These are phyloP conservation scores for Dactylis glomerata DNA, from an alignment of 176 grass and related monocot species.

Conservation along the genomic window DNA sequence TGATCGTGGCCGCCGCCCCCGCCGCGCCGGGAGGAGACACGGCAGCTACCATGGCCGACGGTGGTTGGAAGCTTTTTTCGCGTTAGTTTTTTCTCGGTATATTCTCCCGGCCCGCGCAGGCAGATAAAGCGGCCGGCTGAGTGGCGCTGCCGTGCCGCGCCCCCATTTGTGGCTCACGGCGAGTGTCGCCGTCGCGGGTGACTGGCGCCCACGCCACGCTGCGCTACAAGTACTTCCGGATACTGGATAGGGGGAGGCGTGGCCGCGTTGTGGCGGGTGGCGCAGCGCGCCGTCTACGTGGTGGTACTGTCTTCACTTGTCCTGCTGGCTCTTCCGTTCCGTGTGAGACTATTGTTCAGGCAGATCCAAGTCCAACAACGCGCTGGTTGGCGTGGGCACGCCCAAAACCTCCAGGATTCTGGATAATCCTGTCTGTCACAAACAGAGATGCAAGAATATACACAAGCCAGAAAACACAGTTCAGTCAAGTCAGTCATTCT, in stretches of 20 bases:
- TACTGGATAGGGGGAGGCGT: conserved; percentile 45
- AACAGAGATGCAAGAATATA: background rate
- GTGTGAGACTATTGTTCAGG: background rate
- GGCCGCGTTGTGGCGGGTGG: conserved; percentile 33
- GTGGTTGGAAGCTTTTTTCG: background rate
- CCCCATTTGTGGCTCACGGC: conserved; percentile 32
- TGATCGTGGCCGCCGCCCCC: conserved; percentile 26
- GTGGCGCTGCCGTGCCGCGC: conserved; percentile 42
- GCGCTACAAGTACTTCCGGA: background rate
- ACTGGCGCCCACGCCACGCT: conserved; percentile 7
- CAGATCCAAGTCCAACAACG: background rate
- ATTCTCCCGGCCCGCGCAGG: conserved; percentile 18
- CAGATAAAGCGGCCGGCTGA: conserved; percentile 49
- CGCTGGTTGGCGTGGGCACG: background rate
- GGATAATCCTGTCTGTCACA: conserved; percentile 34
- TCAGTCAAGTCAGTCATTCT: background rate
- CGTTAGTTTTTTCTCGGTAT: background rate
- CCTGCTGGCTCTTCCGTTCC: background rate
- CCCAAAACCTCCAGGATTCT: conserved; percentile 27
- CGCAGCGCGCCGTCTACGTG: conserved; percentile 29
- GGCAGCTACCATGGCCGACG: conserved; percentile 33
- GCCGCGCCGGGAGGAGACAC: conserved; percentile 15
- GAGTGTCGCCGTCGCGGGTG: conserved; percentile 19
- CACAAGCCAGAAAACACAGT: background rate
- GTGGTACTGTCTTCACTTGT: background rate